phyloP scores from a whole-genome alignment of 164 flowering plant genomes.

The Litsea cubeba region DNA sequence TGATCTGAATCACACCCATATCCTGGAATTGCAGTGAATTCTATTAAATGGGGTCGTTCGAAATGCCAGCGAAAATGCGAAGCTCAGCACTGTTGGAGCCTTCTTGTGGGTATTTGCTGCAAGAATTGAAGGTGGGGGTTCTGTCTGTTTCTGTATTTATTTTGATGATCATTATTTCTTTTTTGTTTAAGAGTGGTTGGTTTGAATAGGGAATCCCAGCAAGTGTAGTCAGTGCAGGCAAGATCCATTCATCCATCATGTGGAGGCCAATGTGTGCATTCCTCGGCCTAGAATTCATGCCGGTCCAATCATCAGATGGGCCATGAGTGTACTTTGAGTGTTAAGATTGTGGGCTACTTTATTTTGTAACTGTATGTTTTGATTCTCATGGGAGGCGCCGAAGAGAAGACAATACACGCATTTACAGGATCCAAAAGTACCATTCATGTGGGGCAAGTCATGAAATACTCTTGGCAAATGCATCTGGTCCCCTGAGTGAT shows the following conservation, averaged over 20 bases:
- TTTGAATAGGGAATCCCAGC: neutral
- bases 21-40: neutral
- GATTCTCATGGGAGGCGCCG: neutral
- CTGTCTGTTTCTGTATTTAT: neutral
- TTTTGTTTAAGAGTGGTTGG: neutral
- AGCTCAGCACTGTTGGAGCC: constrained; percentile 55
- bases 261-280: neutral
- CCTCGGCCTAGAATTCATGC: neutral
- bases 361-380: neutral
- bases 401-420: too few species aligned
- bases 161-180: neutral
- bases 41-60: constrained; percentile 38
- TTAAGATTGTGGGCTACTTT: neutral
- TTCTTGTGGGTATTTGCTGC: constrained; percentile 84
- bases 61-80: constrained; percentile 35
- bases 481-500: too few species aligned
- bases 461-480: too few species aligned
- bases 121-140: constrained; percentile 73
- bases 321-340: neutral
- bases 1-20: neutral
- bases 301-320: neutral
- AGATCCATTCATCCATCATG: neutral
- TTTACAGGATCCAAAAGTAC: too few species aligned
- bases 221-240: neutral
- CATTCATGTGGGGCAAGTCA: neutral